phyloP scores from a whole-genome alignment of 257 asterid genomes.

The Euphrasia confusa region DNA sequence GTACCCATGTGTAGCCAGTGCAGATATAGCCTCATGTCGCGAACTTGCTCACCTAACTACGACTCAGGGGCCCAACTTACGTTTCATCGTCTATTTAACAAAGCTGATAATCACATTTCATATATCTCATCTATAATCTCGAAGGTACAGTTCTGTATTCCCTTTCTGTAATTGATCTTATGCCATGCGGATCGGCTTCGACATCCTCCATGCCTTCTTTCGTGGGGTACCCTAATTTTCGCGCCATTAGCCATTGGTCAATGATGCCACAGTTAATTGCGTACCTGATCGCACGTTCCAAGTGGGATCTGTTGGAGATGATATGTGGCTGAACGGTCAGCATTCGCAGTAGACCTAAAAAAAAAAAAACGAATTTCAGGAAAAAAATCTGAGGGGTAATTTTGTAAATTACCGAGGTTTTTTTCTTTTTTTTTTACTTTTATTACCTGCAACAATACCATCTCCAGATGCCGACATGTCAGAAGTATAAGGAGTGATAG shows the following conservation, averaged over 20 bases:
- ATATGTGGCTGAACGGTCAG: constrained; percentile 74
- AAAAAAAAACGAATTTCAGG: constrained; percentile 4
- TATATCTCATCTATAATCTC: constrained; percentile 25
- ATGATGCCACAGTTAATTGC: constrained; percentile 83
- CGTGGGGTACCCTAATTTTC: constrained; percentile 69
- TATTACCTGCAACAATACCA: constrained; percentile 81
- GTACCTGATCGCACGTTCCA: constrained; percentile 62
- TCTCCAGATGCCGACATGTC: constrained; percentile 96
- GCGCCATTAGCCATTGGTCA: constrained; percentile 83
- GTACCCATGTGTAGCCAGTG: background rate
- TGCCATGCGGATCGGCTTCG: constrained; percentile 63
- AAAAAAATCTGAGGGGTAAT: too few relatives aligned
- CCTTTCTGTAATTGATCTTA: constrained; percentile 68
- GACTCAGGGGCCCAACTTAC: background rate
- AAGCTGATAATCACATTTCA: background rate
- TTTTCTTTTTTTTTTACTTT: constrained; percentile 2
- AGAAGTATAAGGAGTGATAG: constrained; percentile 76
- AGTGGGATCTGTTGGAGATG: constrained; percentile 52
- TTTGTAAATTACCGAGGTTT: too few relatives aligned
- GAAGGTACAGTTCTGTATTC: constrained; percentile 63
- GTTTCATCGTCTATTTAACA: background rate
- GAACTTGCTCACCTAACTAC: too few relatives aligned
- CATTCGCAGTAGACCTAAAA: constrained; percentile 71
- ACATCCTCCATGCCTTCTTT: constrained; percentile 86
- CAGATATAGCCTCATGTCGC: too few relatives aligned